A percentile compares a stretch with the other conserved stretches of the same genome.
Evolutionary conservation across 73 alveolate species (phyloP).

Genomic region (Tetrahymena elliotti): DNA sequence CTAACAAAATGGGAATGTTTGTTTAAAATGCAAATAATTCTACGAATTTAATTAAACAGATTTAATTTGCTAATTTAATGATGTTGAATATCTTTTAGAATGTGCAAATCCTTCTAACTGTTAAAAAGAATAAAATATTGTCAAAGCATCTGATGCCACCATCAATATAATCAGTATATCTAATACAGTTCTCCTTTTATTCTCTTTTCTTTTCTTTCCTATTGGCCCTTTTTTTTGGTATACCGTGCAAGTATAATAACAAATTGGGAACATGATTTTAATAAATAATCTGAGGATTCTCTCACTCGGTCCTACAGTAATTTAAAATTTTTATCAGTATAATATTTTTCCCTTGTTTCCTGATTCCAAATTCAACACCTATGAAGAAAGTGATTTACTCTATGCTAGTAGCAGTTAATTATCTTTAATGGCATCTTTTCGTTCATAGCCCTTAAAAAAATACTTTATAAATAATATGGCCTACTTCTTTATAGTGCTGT

Average conservation of each 20-base stretch:
- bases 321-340: neutral
- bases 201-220: neutral
- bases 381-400: neutral
- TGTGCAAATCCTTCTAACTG: neutral
- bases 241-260: neutral
- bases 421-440: neutral
- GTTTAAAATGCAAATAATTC: neutral
- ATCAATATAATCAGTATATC: neutral
- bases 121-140: neutral
- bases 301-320: neutral
- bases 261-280: neutral
- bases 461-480: neutral
- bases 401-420: neutral
- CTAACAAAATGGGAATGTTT: neutral
- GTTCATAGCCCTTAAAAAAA: neutral
- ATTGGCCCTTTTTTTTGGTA: neutral
- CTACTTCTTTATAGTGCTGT: neutral
- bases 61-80: neutral
- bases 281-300: neutral
- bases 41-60: neutral
- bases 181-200: neutral
- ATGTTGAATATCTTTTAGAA: neutral
- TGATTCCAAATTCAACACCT: neutral
- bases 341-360: neutral
- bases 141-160: neutral